These are phyloP conservation scores for Hanseniaspora vineae DNA, from an alignment of 805 yeast species.

Conservation along the genomic window DNA sequence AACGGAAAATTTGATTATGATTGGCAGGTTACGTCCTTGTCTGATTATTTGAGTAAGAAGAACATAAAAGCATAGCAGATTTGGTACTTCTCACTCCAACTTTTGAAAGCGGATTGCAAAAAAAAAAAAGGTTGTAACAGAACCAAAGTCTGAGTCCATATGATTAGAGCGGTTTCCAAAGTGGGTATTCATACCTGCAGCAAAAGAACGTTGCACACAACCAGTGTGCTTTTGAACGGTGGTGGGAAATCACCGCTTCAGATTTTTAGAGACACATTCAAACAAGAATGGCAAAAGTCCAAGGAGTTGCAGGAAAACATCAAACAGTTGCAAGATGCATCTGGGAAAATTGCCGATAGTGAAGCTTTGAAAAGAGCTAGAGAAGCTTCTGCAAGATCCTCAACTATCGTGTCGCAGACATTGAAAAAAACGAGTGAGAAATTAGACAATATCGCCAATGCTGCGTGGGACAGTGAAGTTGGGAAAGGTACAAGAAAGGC, in stretches of 20 bases:
- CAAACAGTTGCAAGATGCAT: constrained; percentile 89
- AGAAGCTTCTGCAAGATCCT: constrained; percentile 80
- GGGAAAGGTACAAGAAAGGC: constrained; percentile 81
- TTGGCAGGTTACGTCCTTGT: too few relatives aligned
- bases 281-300: constrained; percentile 80
- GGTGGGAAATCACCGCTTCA: constrained; percentile 62
- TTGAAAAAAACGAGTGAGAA: constrained; percentile 85
- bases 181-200: not conserved
- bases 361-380: constrained; percentile 88
- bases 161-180: not conserved
- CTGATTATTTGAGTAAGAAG: too few relatives aligned
- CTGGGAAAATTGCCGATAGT: constrained; percentile 86
- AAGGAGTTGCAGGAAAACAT: constrained; percentile 83
- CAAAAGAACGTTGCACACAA: not conserved
- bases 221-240: not conserved
- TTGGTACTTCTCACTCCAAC: too few relatives aligned
- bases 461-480: constrained; percentile 94
- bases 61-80: too few relatives aligned
- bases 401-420: constrained; percentile 58
- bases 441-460: constrained; percentile 77
- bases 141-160: not conserved
- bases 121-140: not conserved
- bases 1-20: too few relatives aligned
- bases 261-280: constrained; percentile 88
- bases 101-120: not conserved